These are phyloP conservation scores for Laetiporus sulphureus DNA, from an alignment of 1,284 basidiomycete species.

Conservation along the genomic window DNA sequence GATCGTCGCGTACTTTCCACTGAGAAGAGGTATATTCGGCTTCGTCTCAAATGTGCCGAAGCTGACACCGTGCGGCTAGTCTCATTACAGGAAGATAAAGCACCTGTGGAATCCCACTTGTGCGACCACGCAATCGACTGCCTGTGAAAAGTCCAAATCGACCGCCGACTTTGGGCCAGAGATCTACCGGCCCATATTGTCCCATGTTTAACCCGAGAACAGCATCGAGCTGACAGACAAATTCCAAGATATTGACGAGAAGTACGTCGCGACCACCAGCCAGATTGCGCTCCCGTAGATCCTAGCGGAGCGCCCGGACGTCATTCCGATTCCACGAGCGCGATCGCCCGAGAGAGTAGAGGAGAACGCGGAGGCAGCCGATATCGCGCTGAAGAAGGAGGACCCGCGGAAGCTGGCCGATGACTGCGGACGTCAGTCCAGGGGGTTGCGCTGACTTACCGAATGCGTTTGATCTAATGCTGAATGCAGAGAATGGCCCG, in stretches of 20 bases:
- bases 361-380: slow-evolving; percentile 3
- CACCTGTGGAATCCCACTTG: not conserved
- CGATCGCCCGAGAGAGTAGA: not conserved
- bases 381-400: not conserved
- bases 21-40: not conserved
- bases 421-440: not conserved
- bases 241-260: not conserved
- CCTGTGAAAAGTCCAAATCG: slow-evolving; percentile 1
- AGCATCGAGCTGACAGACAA: not conserved
- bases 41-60: not conserved
- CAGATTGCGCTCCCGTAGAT: slow-evolving; percentile 1
- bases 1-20: slow-evolving; percentile 1
- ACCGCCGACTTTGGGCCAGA: not conserved
- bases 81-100: not conserved
- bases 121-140: no score
- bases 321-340: slow-evolving; percentile 1
- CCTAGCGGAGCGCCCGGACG: slow-evolving; percentile 1
- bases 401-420: not conserved
- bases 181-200: not conserved
- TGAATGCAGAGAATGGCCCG: no score
- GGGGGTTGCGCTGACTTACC: not conserved
- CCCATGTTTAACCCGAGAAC: not conserved
- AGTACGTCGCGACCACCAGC: not conserved
- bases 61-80: not conserved
- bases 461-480: no score